Evolutionary conservation across 768 basidiomycete species (phyloP).

Genomic region (Mycena kentingensis): DNA sequence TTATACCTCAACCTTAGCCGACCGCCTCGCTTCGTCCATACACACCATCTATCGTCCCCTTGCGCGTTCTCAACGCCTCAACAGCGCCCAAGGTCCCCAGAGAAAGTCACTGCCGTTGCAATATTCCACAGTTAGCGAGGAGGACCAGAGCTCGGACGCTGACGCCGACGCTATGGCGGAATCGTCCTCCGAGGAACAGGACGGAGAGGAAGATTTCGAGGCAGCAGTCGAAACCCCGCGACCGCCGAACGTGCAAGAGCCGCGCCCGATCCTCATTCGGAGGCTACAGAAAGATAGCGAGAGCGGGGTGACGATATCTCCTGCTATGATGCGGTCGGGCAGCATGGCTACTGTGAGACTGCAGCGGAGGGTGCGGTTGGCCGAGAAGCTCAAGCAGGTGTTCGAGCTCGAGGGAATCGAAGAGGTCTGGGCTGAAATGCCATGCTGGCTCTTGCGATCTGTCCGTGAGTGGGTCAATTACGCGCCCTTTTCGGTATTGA

Average conservation of each 20-base stretch:
- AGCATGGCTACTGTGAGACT: constrained; percentile 75
- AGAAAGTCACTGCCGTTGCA: constrained; percentile 22
- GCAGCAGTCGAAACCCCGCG: constrained; percentile 51
- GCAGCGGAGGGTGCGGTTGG: constrained; percentile 70
- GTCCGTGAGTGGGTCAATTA: constrained; percentile 62
- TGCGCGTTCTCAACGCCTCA: constrained; percentile 59
- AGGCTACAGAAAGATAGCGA: constrained; percentile 13
- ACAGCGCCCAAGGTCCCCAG: constrained; percentile 24
- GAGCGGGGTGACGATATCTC: constrained; percentile 11
- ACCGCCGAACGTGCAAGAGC: constrained; percentile 24
- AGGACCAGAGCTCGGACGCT: constrained; percentile 35
- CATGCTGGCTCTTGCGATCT: constrained; percentile 90
- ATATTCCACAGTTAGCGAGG: constrained; percentile 29
- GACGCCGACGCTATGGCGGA: no score
- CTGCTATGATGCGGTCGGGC: constrained; percentile 45
- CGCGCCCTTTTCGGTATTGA: constrained; percentile 6
- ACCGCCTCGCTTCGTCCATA: constrained; percentile 76
- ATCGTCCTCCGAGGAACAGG: constrained; percentile 34
- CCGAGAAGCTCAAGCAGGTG: constrained; percentile 86
- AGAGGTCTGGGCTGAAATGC: constrained; percentile 90
- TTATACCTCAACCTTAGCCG: constrained; percentile 33
- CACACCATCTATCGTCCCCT: constrained; percentile 85
- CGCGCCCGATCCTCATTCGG: constrained; percentile 7
- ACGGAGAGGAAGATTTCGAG: constrained; percentile 54
- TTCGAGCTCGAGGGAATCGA: constrained; percentile 80